Evolutionary conservation across 306 rosid species (phyloP), one percentile per base, ranked within the genome.

Genomic region (Quercus alba): DNA sequence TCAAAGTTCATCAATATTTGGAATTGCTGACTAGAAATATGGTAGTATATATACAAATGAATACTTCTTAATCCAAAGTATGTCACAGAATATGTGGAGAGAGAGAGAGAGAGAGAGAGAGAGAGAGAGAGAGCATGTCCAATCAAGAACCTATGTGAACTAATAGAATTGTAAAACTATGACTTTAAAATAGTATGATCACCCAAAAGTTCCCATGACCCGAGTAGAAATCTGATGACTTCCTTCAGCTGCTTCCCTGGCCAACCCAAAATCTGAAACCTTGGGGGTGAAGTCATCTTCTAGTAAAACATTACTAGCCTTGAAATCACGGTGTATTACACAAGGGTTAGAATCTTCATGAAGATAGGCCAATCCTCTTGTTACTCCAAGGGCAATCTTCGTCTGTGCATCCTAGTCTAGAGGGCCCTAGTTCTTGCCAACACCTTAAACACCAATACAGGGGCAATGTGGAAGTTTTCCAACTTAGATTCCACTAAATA

Each of bases 181-280:
- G 0, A 31, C 6, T 67, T 10, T 7, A 18, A 67, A 67, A 46
- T 67, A 67, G 51, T 67, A 6, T 19, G 51, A 3, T 67, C 87
- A 94, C 97, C 98, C 98, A 20, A 94, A 94, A 82, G 99, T 94
- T 69, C 99, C 99, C 97, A 94, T 90, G 82, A 94, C 99, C 64
- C 95, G 82, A 52, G 98, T 94, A 69, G 98, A 77, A 25, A 25
- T 25, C 0, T 25, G 26, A 25, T 78, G 83, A 81, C 90, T 94
- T 82, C 99, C 99, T 84, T 88, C 95, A n/a, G 93, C 90, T 64
- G 99, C 99, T 87, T 94, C 99, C 88, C 91, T 91, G 57, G 99
- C 97, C 87, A 94, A 85, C 51, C 99, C 99, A 75, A 94, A 94
- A 91, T 94, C 97, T 55, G 99, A 92, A 82, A 94, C 95, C 90